Percentiles rank a stretch among this genome's conserved stretches.
These are phyloP conservation scores for Lipomyces yamadae DNA, from an alignment of 805 yeast genomes.

Conservation along the genomic window DNA sequence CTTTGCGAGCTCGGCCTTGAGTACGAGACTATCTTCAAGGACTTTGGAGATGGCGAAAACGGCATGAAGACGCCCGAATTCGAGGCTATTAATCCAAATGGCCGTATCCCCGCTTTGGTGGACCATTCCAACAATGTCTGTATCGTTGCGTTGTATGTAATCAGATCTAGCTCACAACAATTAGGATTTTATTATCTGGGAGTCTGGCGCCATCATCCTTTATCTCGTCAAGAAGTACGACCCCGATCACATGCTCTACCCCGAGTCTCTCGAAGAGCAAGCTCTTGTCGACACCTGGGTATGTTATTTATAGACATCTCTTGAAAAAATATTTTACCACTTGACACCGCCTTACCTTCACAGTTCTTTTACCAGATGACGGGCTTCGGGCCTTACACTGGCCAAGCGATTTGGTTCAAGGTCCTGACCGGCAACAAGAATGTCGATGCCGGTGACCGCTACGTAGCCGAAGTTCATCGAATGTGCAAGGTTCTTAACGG, in stretches of 20 bases:
- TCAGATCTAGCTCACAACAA: not conserved
- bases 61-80: slow-evolving; percentile 59
- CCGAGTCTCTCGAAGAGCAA: slow-evolving; percentile 34
- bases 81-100: slow-evolving; percentile 63
- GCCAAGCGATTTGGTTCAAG: slow-evolving; percentile 86
- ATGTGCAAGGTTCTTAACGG: slow-evolving; percentile 87
- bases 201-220: slow-evolving; percentile 82
- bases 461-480: slow-evolving; percentile 83
- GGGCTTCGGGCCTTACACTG: slow-evolving; percentile 50
- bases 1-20: slow-evolving; percentile 79
- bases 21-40: slow-evolving; percentile 61
- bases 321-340: not conserved
- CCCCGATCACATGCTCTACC: slow-evolving; percentile 51
- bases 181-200: slow-evolving; percentile 64
- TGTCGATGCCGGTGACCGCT: slow-evolving; percentile 81
- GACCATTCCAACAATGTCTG: slow-evolving; percentile 33
- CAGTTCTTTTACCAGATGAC: slow-evolving; percentile 37
- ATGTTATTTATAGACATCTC: not conserved
- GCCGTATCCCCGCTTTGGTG: slow-evolving; percentile 62
- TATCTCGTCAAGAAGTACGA: slow-evolving; percentile 67
- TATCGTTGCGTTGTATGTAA: not conserved
- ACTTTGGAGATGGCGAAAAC: slow-evolving; percentile 53
- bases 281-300: slow-evolving; percentile 38
- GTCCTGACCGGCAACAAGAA: slow-evolving; percentile 80
- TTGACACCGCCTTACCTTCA: not conserved